Evolutionary conservation across 257 asterid species (phyloP), one percentile per base, ranked within the genome.

Genomic region (Solanum chiquidenum): DNA sequence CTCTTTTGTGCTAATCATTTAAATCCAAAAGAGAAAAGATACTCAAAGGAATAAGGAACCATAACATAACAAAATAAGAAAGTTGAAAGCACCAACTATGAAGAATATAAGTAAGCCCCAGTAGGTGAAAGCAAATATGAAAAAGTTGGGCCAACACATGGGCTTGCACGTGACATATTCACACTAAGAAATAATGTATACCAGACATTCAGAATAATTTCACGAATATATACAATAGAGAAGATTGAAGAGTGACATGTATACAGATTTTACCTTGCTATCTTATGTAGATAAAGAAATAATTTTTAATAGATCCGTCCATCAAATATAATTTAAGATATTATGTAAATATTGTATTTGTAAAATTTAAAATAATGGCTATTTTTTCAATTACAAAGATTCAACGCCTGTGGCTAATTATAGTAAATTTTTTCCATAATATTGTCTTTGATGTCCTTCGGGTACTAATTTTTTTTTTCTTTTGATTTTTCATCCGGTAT

Each of bases 241-340:
- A 20, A 58, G 0, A 58, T 21, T 60, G 3, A 60, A 60, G 2
- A 62, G 13, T 23, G 6, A 62, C 11, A 9, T 23, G 13, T 23
- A 23, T 0, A n/a, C 1, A 62, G 0, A 4, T 23, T 7, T 62
- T 23, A 23, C 0, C 71, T 0, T 23, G 25, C 0, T 23, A 23
- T n/a, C 71, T 9, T 14, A 49, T 49, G 60, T 0, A 9, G 29
- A 23, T 60, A 60, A 60, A 60, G 1, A 23, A 9, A 62, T 23
- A 2, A 23, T 9, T n/a, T n/a, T 62, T 4, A 0, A 62, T 62
- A n/a, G 1, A 62, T 1, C 1, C 4, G 0, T 62, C 1, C 7
- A 10, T n/a, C 5, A 21, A 35, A 7, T 74, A 12, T 20, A 5
- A 37, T 21, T 40, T 25, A 38, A 4, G 13, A 38, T 11, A 75